These are phyloP conservation scores for Thalia dealbata DNA, from an alignment of 176 grass and related monocot genomes.

Conservation along the genomic window DNA sequence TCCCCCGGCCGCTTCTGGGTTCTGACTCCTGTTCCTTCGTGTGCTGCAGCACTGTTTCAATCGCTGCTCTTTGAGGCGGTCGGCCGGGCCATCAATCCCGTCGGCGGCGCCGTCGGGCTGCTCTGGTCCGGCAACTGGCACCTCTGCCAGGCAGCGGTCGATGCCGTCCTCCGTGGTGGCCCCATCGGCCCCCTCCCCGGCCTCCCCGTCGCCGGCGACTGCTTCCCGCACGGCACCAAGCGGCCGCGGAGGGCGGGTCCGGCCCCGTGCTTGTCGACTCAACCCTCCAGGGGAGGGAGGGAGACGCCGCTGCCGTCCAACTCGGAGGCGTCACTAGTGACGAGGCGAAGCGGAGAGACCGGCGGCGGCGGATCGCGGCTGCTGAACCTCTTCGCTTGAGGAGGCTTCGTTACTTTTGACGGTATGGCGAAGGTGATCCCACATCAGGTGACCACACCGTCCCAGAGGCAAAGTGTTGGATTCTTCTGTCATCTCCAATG, in stretches of 20 bases:
- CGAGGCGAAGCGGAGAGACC: neutral
- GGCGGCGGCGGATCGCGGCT: neutral
- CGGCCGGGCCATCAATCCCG: conserved; percentile 11
- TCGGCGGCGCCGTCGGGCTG: conserved; percentile 2
- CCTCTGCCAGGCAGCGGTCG: conserved; percentile 1
- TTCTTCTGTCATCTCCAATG: neutral
- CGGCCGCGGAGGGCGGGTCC: neutral
- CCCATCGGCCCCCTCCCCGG: neutral
- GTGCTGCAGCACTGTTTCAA: neutral
- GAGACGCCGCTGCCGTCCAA: neutral
- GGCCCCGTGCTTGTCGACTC: no score
- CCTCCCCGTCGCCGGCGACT: neutral
- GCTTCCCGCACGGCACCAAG: neutral
- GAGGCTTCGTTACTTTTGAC: no score
- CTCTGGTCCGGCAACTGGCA: conserved; percentile 16
- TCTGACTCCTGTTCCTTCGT: neutral
- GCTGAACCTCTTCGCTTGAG: conserved; percentile 1
- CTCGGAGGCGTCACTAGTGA: neutral
- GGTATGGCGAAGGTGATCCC: no score
- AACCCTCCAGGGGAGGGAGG: neutral
- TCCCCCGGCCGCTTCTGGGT: neutral
- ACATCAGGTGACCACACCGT: no score
- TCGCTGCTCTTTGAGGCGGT: conserved; percentile 1
- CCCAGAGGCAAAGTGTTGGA: no score
- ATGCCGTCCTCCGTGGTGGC: neutral